A percentile compares a stretch with the other conserved stretches of the same genome.
Conservation (phyloP, 257 asterid genomes). For the Solanum bukasovii region DNA sequence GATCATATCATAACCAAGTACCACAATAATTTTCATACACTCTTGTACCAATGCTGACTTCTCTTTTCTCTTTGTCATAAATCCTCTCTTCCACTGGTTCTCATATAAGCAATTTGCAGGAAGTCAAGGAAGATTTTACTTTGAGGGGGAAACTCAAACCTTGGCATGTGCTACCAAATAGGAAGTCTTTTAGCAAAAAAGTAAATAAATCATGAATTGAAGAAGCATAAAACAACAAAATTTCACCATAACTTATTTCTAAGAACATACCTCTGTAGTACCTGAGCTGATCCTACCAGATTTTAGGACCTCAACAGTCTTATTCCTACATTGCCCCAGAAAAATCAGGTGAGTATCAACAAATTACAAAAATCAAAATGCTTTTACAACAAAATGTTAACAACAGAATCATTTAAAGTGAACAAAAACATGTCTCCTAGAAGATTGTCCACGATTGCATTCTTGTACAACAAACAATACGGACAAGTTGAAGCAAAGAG, state of each 20-base stretch:
- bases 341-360: background rate
- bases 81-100: background rate
- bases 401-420: background rate
- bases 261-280: slow-evolving; percentile 46
- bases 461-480: background rate
- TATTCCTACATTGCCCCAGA: slow-evolving; percentile 26
- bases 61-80: background rate
- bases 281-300: slow-evolving; percentile 68
- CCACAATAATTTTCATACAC: background rate
- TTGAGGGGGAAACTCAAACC: background rate
- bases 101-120: background rate
- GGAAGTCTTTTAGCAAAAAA: background rate
- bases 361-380: background rate
- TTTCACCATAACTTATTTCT: too few species aligned
- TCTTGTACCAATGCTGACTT: background rate
- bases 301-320: slow-evolving; percentile 36
- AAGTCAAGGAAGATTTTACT: background rate
- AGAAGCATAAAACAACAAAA: background rate
- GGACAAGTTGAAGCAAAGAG: background rate
- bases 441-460: background rate
- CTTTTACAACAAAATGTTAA: background rate
- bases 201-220: background rate
- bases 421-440: background rate
- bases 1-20: background rate
- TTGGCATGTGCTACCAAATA: background rate